Base-by-base conservation (phyloP, 331 rosid genomes). In the Cucumis variabilis region DNA sequence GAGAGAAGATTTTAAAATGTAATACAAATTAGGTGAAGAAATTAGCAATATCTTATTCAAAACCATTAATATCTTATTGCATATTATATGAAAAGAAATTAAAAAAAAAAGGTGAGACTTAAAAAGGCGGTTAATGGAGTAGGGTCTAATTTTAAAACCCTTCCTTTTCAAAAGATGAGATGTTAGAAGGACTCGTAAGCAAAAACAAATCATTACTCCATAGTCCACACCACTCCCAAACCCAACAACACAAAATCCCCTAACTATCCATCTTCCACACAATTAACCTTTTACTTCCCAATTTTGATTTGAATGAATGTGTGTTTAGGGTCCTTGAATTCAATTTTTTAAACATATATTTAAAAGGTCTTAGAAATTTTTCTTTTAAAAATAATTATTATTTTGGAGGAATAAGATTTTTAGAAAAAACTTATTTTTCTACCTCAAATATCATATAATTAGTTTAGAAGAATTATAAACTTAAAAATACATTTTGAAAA, bases 81-180 rank as follows among this genome's bases (percentile, higher is more conserved):
- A 66, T n/a, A 46, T 1, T 21, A 44, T 1, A 21, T 10, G 2
- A 5, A 21, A 46, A 75, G 11, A 21, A 74, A 20, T 9, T 21
- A 74, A 19, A 0, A 5, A 11, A 20, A 75, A 41, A 75, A 41
- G 60, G 82, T 75, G 60, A 75, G 82, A 75, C 6, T 75, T 44
- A 74, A 44, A 74, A 74, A 44, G 81, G 58, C 81, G 28, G 81
- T 74, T 74, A 74, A 41, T 44, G 58, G 81, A 44, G 81, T 77
- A 77, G 83, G 83, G 83, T 77, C n/a, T 9, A 77, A 50, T 77
- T 77, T 77, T 24, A 50, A 77, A 77, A 77, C 1, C 83, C 83
- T 27, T 75, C 58, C 8, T 19, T 46, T 75, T 75, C 58, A 13
- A 75, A 46, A 75, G 82, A 75, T 75, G 82, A 75, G 82, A 75